phyloP scores from a whole-genome alignment of 2,329 filamentous ascomycete genomes.

The Myriosclerotinia curreyana region DNA sequence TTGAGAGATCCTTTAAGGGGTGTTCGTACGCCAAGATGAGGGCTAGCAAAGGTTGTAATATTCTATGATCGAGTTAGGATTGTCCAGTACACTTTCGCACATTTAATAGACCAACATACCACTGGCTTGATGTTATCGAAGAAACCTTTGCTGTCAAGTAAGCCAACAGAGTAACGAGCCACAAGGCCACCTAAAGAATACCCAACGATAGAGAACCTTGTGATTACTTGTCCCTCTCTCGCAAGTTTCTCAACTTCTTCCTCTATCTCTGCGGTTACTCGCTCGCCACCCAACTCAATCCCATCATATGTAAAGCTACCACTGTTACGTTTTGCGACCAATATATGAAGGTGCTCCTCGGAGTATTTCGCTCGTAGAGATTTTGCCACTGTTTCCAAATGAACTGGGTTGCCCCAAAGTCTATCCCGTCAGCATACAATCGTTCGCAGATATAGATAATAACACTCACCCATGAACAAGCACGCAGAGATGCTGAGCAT shows the following conservation, averaged over 20 bases:
- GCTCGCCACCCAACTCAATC: slow-evolving; percentile 65
- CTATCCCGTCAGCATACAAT: slow-evolving; percentile 40
- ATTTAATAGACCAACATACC: slow-evolving; percentile 44
- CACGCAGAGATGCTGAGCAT: slow-evolving; percentile 70
- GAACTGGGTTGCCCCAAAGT: slow-evolving; percentile 76
- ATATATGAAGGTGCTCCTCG: slow-evolving; percentile 63
- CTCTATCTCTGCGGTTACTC: slow-evolving; percentile 65
- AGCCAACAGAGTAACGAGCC: slow-evolving; percentile 78
- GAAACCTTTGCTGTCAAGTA: slow-evolving; percentile 76
- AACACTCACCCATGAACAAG: slow-evolving; percentile 61
- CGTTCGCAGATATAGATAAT: not conserved
- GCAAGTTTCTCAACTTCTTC: slow-evolving; percentile 57
- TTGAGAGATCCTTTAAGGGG: slow-evolving; percentile 65
- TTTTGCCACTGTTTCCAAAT: slow-evolving; percentile 67
- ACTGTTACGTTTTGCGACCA: slow-evolving; percentile 69
- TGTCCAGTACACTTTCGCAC: too few relatives aligned
- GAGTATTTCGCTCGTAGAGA: slow-evolving; percentile 59
- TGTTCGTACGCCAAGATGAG: slow-evolving; percentile 72
- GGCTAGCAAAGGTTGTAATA: slow-evolving; percentile 89
- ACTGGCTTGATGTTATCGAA: slow-evolving; percentile 78
- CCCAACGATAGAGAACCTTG: slow-evolving; percentile 80
- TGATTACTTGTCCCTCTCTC: slow-evolving; percentile 65
- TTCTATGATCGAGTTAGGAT: slow-evolving; percentile 51
- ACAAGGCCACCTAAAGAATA: slow-evolving; percentile 89
- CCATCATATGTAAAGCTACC: slow-evolving; percentile 71